phyloP scores from a whole-genome alignment of 768 basidiomycete genomes.

The button mushroom (Agaricus bisporus) region DNA sequence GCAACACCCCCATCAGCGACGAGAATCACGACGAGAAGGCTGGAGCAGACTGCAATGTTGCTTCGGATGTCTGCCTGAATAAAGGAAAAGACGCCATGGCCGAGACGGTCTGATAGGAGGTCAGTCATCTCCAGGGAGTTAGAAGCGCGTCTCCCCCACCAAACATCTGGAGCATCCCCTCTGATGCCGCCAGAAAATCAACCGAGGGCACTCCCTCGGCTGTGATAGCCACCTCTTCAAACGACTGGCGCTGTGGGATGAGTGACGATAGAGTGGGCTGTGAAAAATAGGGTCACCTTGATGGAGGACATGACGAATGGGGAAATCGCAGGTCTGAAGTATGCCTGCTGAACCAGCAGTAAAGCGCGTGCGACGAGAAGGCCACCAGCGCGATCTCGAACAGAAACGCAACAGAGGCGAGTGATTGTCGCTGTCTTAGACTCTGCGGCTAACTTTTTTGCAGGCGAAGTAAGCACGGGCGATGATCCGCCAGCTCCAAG shows the following conservation, averaged over 20 bases:
- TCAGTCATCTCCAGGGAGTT: conserved; percentile 5
- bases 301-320: neutral
- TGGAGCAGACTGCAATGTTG: conserved; percentile 49
- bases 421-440: too few species aligned
- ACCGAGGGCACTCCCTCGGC: conserved; percentile 73
- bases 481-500: too few species aligned
- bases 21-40: conserved; percentile 10
- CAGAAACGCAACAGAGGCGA: conserved; percentile 56
- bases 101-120: conserved; percentile 50
- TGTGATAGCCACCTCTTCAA: conserved; percentile 76
- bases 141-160: conserved; percentile 37
- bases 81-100: conserved; percentile 65
- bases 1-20: neutral
- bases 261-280: neutral
- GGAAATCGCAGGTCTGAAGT: neutral
- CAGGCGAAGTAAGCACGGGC: too few species aligned
- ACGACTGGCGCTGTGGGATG: conserved; percentile 50
- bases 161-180: conserved; percentile 74
- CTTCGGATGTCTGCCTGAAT: conserved; percentile 64
- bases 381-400: conserved; percentile 62
- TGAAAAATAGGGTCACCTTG: neutral
- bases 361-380: conserved; percentile 37
- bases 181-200: conserved; percentile 81
- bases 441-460: too few species aligned
- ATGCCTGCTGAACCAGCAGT: neutral